Percentiles rank a stretch among this genome's conserved stretches.
Conservation (phyloP, 1,284 basidiomycete species). For the Gymnopus androsaceus region DNA sequence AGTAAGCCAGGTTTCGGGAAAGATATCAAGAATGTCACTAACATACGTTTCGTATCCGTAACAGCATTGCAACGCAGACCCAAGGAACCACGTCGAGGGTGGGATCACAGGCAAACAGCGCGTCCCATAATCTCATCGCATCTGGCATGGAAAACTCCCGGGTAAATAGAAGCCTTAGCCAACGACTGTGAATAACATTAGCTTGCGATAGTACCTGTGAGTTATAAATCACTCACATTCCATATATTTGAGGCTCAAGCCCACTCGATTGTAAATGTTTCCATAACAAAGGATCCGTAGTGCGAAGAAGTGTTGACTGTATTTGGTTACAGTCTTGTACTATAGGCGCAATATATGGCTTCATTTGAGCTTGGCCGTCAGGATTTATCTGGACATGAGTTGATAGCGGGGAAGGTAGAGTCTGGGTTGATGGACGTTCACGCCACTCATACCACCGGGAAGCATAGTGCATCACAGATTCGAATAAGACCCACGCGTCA, state of each 20-base stretch:
- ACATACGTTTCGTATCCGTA: conserved; percentile 87
- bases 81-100: conserved; percentile 75
- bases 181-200: conserved; percentile 59
- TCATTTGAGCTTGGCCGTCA: conserved; percentile 48
- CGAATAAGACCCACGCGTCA: conserved; percentile 85
- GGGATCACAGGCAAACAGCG: conserved; percentile 82
- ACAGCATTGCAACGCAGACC: conserved; percentile 89
- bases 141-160: conserved; percentile 80
- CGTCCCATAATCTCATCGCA: conserved; percentile 87
- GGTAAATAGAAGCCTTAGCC: conserved; percentile 88
- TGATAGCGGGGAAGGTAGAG: conserved; percentile 36
- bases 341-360: conserved; percentile 79
- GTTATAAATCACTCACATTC: conserved; percentile 63
- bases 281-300: conserved; percentile 83
- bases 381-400: conserved; percentile 49
- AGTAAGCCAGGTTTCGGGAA: conserved; percentile 6
- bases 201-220: background rate
- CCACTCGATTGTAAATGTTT: conserved; percentile 73
- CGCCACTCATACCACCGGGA: conserved; percentile 91
- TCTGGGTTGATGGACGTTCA: conserved; percentile 43
- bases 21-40: conserved; percentile 30
- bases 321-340: conserved; percentile 79
- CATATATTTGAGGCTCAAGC: conserved; percentile 93
- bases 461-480: conserved; percentile 73
- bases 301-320: conserved; percentile 70